A percentile compares a stretch with the other conserved stretches of the same genome.
These are phyloP conservation scores for Lentinula raphanica DNA, from an alignment of 768 basidiomycete genomes.

Conservation along the genomic window DNA sequence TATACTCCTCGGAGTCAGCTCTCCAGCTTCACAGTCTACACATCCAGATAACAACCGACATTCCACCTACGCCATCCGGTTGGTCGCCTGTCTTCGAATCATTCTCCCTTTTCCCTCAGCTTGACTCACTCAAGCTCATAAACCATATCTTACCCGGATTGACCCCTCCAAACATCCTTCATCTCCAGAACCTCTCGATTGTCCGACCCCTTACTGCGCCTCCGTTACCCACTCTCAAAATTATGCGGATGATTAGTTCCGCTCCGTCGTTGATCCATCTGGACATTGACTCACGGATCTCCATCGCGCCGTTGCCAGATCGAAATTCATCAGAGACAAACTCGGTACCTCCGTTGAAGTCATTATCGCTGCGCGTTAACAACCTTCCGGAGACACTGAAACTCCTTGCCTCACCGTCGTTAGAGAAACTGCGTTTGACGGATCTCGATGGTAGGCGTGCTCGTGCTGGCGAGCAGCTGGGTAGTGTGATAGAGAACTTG, in stretches of 20 bases:
- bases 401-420: neutral
- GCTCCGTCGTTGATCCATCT: neutral
- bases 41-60: neutral
- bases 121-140: slow-evolving; percentile 3
- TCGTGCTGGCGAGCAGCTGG: neutral
- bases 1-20: neutral
- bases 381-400: neutral
- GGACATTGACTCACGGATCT: slow-evolving; percentile 4
- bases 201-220: slow-evolving; percentile 2
- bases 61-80: neutral
- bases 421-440: neutral
- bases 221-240: slow-evolving; percentile 2
- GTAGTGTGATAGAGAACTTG: neutral
- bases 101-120: neutral
- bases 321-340: neutral
- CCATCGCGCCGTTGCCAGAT: neutral
- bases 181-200: neutral
- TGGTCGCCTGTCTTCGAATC: slow-evolving; percentile 7
- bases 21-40: slow-evolving; percentile 2
- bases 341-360: neutral
- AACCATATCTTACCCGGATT: neutral
- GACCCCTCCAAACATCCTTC: neutral
- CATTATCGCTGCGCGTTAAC: slow-evolving; percentile 3
- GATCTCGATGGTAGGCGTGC: slow-evolving; percentile 3
- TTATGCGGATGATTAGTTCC: slow-evolving; percentile 1